Conservation (phyloP, 2,329 filamentous ascomycete genomes). For the Emergomyces africanus region DNA sequence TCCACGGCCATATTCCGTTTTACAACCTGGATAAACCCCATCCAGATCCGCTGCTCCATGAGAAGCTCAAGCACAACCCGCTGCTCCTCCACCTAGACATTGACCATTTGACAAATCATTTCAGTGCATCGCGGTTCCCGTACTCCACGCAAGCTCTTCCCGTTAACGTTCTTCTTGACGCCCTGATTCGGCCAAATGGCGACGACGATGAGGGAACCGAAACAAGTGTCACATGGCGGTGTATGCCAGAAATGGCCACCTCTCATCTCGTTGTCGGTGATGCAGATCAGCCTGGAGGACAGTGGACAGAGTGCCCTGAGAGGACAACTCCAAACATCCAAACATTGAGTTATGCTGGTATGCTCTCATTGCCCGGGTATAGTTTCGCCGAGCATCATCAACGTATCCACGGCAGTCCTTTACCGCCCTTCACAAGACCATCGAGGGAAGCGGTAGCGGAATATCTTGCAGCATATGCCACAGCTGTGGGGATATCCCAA, state of each 20-base stretch:
- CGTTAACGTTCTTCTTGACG: conserved; percentile 48
- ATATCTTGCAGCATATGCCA: conserved; percentile 43
- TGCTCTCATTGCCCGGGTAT: conserved; percentile 48
- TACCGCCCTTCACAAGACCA: conserved; percentile 43
- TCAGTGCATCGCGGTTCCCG: conserved; percentile 42
- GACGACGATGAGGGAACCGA: conserved; percentile 40
- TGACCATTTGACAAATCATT: conserved; percentile 42
- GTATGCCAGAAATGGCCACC: conserved; percentile 38
- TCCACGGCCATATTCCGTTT: conserved; percentile 47
- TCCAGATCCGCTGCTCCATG: conserved; percentile 44
- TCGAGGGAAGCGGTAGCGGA: conserved; percentile 42
- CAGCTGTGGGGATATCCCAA: conserved; percentile 39
- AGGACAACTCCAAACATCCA: conserved; percentile 44
- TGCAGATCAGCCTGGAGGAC: conserved; percentile 40
- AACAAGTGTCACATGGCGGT: conserved; percentile 43
- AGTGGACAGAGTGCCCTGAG: conserved; percentile 45
- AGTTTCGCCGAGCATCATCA: conserved; percentile 42
- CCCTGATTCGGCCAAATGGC: conserved; percentile 44
- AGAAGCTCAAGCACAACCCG: conserved; percentile 37
- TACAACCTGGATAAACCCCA: conserved; percentile 40
- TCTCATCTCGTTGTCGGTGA: conserved; percentile 44
- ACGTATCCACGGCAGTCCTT: conserved; percentile 25
- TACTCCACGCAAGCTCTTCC: conserved; percentile 51
- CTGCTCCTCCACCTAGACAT: conserved; percentile 38
- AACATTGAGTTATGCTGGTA: conserved; percentile 49